Base-by-base conservation (phyloP, 176 grass and related monocot species). In the Raddia guianensis region DNA sequence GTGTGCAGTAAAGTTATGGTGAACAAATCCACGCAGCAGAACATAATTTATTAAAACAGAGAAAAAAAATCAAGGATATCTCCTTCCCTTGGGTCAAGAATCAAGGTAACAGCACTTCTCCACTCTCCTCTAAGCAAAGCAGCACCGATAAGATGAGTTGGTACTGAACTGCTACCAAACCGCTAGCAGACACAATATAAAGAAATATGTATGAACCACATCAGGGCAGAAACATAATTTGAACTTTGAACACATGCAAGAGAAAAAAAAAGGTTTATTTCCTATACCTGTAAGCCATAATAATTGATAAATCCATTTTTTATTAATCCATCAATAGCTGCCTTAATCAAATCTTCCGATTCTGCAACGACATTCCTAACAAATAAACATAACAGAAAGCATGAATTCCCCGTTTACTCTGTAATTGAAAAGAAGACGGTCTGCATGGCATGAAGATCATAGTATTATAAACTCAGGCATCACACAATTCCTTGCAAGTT, bases 121-220 rank as follows among this genome's bases (percentile, higher is more conserved):
- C 95, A 98, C 55, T 98, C 95, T 87, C 95, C 95, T 90, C 74
- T 91, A 74, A 98, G 92, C 80, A 98, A 89, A 87, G 87, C 77
- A 79, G 86, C 95, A 55, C 95, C 95, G 91, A 98, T 60, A 79
- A 94, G 78, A 63, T 98, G 95, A 67, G 84, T 94, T 83, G 92
- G 88, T 78, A 94, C 83, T 74, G 95, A 94, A 92, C 90, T 84
- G 75, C 88, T 98, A 81, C 95, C 95, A 86, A 98, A 98, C 72
- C 92, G 91, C 95, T 98, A 77, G 45, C 79, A 37, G 85, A 81
- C 43, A 80, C 46, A 70, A 80, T 33, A 47, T 18, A 85, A 79
- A 42, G 6, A 73, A 62, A 49, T 32, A 11, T 70, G 49, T 56
- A 71, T 66, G 42, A 51, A 60, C 70, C 52, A 68, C 34, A 54